Base-by-base conservation (phyloP, 2,329 filamentous ascomycete genomes). In the Fusarium sacchari region DNA sequence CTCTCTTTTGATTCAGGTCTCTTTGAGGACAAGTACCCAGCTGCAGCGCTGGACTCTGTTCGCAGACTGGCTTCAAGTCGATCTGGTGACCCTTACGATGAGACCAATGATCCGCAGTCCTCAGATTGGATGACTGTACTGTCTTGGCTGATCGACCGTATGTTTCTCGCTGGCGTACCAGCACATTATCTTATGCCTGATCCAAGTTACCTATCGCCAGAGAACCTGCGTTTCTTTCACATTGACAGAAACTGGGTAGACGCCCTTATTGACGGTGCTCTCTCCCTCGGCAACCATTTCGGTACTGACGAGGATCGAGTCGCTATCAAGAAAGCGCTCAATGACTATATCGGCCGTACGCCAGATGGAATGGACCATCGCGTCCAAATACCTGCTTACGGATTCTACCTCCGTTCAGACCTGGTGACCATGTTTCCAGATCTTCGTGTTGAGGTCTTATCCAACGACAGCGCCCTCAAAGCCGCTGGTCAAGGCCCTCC, bases 161-260 rank as follows among this genome's bases (percentile, higher is more conserved):
- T 83, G 60, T 83, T 79, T 60, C 77, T 86, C 2, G 60, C 60
- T 1, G 76, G 77, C 2, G 77, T 87, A 0, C 85, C 85, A 0
- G 73, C 81, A 0, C 83, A 86, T 47, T 85, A 81, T 61, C 75
- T 86, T 5, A 71, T 87, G 9, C 53, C 80, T 0, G 85, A 87
- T 30, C 80, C 83, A 0, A 74, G 65, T 0, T 71, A 81, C 40
- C 72, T 87, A 0, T 80, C 75, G 0, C 47, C 40, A 9, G 86
- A 87, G 67, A 79, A 63, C 15, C 56, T 87, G 0, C 80, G 84
- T 0, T 85, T 86, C 77, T 87, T 87, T 76, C 64, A 79, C 40
- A 83, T 87, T 17, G 86, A 88, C 59, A 30, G 63, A 3, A 80
- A 80, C 58, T 87, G 85, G 86, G 69, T 83, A 0, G 82, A 85